phyloP scores from a whole-genome alignment of 306 rosid genomes.

The Prunus padus region DNA sequence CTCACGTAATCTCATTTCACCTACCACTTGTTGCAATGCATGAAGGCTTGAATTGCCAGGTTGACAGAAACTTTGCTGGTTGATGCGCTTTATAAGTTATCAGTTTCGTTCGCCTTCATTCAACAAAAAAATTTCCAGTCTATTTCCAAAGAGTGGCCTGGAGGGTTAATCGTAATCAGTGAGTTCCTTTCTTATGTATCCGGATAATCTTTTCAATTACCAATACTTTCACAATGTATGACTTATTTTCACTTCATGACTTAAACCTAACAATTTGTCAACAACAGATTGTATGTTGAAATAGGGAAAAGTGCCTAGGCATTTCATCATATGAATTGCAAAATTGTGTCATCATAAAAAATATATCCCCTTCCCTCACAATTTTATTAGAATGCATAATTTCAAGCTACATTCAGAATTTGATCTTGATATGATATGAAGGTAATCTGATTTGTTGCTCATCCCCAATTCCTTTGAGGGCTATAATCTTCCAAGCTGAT shows the following conservation, averaged over 20 bases:
- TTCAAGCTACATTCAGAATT: background rate
- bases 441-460: background rate
- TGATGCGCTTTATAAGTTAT: constrained; percentile 7
- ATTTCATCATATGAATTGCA: constrained; percentile 4
- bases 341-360: background rate
- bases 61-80: background rate
- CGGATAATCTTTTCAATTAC: background rate
- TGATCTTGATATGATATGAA: background rate
- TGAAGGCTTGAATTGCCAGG: constrained; percentile 17
- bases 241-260: background rate
- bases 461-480: background rate
- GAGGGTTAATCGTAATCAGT: constrained; percentile 3
- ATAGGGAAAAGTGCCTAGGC: background rate
- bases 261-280: background rate
- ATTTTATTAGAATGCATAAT: background rate
- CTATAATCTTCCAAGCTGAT: background rate
- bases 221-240: background rate
- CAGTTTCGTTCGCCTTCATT: background rate
- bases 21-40: constrained; percentile 25
- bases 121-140: background rate
- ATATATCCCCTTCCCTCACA: background rate
- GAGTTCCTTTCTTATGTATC: constrained; percentile 16
- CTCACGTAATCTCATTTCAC: constrained; percentile 1
- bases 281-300: background rate
- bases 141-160: background rate